Evolutionary conservation across 2,329 filamentous ascomycete genomes (phyloP), one percentile per base, ranked within the genome.

Genomic region (Cladosporium austrohemisphaericum): DNA sequence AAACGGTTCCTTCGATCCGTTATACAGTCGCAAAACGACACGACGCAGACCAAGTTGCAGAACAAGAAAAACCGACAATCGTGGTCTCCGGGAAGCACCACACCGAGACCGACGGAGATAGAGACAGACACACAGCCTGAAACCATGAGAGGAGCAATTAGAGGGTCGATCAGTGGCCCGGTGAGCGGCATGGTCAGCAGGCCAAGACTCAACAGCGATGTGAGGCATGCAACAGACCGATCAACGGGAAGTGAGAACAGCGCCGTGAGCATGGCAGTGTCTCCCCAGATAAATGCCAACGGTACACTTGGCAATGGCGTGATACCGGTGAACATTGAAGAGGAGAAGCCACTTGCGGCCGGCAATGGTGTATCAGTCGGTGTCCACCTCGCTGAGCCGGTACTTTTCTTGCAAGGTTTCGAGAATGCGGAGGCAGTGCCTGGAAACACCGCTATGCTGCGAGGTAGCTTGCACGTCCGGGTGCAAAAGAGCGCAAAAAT

Each of bases 401-500:
- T 85, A 51, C 73, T 93, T 19, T 93, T 88, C 61, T 72, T 93
- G 26, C 83, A 85, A 22, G 88, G 88, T 0, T 90, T 92, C 60
- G 85, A 90, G 51, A 84, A 88, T 57, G 78, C 83, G 50, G 80
- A 84, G 40, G 71, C 59, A 58, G 78, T 81, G 9, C 76, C 78
- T 2, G 77, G 81, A 43, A 85, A 78, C 46, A 92, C 89, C 5
- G 87, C 91, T 1, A 84, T 98, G 64, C 76, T 98, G 11, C 80
- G 93, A 49, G 93, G 93, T 14, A 90, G 84, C 57, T 69, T 98
- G 49, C 85, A 88, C 60, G 67, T 98, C 31, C 85, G 85, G 52
- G 80, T 97, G 10, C 84, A 86, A 37, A 97, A 97, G 65, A 86
- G 88, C 56, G 83, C 90, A 38, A 98, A 98, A 70, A 84, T 98